Percentiles rank a stretch among this genome's conserved stretches.
These are phyloP conservation scores for Talaromyces pinophilus DNA, from an alignment of 2,329 filamentous ascomycete genomes.

Conservation along the genomic window DNA sequence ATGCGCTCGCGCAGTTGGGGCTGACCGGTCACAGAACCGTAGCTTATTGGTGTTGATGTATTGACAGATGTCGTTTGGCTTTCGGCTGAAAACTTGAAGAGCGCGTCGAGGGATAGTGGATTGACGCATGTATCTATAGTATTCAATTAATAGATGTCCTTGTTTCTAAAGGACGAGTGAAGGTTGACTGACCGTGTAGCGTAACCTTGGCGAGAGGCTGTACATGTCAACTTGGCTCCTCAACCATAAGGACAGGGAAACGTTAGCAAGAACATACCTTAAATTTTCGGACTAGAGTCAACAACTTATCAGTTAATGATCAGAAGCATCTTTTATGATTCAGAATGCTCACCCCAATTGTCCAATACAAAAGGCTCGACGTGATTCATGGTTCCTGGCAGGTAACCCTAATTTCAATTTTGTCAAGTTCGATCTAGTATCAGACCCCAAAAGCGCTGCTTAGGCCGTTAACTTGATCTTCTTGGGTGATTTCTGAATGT, in stretches of 20 bases:
- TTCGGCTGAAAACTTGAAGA: background rate
- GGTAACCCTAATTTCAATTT: background rate
- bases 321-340: background rate
- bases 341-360: background rate
- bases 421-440: background rate
- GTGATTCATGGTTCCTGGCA: background rate
- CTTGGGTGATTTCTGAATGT: too few relatives aligned
- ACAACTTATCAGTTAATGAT: background rate
- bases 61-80: background rate
- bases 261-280: background rate
- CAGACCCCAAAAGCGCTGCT: background rate
- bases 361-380: conserved; percentile 7
- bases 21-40: background rate
- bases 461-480: too few relatives aligned
- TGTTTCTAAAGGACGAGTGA: background rate
- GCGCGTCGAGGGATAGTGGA: background rate
- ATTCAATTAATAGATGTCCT: background rate
- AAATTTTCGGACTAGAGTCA: background rate
- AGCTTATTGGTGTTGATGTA: conserved; percentile 3
- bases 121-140: conserved; percentile 1
- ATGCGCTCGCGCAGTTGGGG: background rate
- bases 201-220: background rate
- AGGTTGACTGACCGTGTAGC: background rate
- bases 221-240: background rate
- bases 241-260: background rate